Base-by-base conservation (phyloP, 2,329 filamentous ascomycete genomes). In the Sordariomycetes sp. region DNA sequence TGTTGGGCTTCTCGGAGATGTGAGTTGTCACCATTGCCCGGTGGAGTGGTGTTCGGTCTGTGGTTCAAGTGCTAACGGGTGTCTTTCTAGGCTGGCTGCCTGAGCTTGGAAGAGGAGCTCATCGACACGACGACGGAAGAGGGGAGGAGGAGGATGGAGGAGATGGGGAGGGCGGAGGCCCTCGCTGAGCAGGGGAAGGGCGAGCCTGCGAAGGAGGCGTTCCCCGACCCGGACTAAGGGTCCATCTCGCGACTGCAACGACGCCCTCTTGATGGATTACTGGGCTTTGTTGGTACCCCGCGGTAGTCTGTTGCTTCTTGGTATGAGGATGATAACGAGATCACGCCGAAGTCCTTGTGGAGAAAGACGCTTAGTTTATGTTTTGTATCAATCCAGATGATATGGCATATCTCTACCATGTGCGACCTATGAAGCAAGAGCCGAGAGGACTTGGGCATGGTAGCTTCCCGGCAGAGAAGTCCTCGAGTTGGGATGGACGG, bases 91-190 rank as follows among this genome's bases (percentile, higher is more conserved):
- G 90, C 90, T 17, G 89, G 89, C 42, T 92, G 96, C 76, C 72
- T 99, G 62, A 96, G 89, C 68, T 70, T 99, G 55, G 90, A 97
- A 69, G 85, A 96, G 66, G 85, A 95, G 54, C 90, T 99, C 55
- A 95, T 99, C 63, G 94, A 99, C 72, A 89, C 90, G 1, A 99
- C 90, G 52, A 95, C 92, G 2, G 86, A 90, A 66, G 85, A 94
- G 68, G 91, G 91, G 2, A 80, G 86, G 74, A 81, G 85, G 68
- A 84, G 85, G 66, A 76, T 92, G 64, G 86, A 87, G 72, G 82
- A 90, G 62, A 79, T 95, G 60, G 56, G 39, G 56, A 54, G 28
- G 56, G 52, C 52, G 36, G 17, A 34, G 50, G 42, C 52, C 39
- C 53, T 51, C 20, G 34, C 22, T 22, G 28, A 32, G 28, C n/a